Percentiles rank a stretch among this genome's conserved stretches.
Conservation (phyloP, 352 stramenopile genomes). For the Phytophthora vignae region DNA sequence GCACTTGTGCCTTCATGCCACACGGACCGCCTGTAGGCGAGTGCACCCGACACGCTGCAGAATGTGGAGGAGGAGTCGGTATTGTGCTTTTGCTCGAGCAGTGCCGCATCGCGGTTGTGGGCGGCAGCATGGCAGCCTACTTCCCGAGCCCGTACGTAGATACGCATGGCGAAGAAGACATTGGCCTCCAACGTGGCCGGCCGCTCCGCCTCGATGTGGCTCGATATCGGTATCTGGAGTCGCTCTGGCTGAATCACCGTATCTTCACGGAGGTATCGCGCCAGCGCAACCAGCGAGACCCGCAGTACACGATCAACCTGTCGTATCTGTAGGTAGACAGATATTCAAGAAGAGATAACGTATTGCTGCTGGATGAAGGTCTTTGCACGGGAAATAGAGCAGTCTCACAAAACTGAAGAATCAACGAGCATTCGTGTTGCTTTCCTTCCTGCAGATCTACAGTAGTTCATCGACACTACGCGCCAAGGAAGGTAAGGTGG, state of each 20-base stretch:
- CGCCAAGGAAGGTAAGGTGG: slow-evolving; percentile 73
- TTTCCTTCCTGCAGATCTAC: not conserved
- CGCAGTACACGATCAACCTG: slow-evolving; percentile 88
- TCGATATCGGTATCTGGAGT: slow-evolving; percentile 80
- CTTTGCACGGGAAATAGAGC: not conserved
- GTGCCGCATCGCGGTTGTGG: slow-evolving; percentile 84
- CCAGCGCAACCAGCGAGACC: slow-evolving; percentile 87
- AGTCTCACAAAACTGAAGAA: not conserved
- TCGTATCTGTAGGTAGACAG: slow-evolving; percentile 73
- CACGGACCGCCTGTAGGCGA: slow-evolving; percentile 82
- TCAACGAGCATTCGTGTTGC: not conserved
- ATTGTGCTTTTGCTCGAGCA: slow-evolving; percentile 88
- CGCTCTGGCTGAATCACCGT: slow-evolving; percentile 84
- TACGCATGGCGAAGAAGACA: slow-evolving; percentile 85
- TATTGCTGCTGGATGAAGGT: not conserved
- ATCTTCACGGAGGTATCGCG: slow-evolving; percentile 89
- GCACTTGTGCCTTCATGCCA: slow-evolving; percentile 78
- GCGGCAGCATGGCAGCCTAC: slow-evolving; percentile 87
- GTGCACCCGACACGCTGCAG: slow-evolving; percentile 84
- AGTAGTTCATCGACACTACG: slow-evolving; percentile 5
- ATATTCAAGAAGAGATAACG: not conserved
- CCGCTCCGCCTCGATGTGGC: slow-evolving; percentile 80
- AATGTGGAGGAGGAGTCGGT: slow-evolving; percentile 87
- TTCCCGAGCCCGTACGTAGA: slow-evolving; percentile 90
- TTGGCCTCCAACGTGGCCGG: slow-evolving; percentile 80